Base-by-base conservation (phyloP, 1,284 basidiomycete genomes). In the Cronartium quercuum region DNA sequence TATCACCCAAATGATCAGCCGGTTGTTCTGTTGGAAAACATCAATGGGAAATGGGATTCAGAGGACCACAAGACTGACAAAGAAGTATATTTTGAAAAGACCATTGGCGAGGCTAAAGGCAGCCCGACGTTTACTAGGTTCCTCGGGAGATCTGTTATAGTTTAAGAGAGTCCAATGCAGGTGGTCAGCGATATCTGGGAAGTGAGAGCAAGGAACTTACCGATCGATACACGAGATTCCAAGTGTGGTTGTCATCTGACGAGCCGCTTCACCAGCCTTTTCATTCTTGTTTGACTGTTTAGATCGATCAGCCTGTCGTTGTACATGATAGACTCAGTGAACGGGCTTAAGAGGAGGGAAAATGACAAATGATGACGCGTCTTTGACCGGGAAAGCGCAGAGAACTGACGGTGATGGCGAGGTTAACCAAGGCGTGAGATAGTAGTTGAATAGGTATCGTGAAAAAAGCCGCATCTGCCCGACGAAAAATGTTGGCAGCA, bases 61-160 rank as follows among this genome's bases (percentile, higher is more conserved):
- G 44, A 34, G 9, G 3, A 58, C 4, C 35, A 38, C n/a, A 69
- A 44, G 24, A 66, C 77, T 41, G 60, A 78, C 77, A 60, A 78
- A 76, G 40, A 81, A 81, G 68, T 80, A 81, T 63, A 80, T 78
- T 47, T 76, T 78, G 66, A 81, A 80, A 6, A 79, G 78, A 34
- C 69, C 65, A 76, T 81, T 81, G 24, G 80, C 80, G 63, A 81
- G 76, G 74, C 78, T 78, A 70, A 78, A 79, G 75, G 80, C 75
- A 4, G 80, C 79, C 61, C 78, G 76, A 15, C 77, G 77, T 57
- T 80, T 80, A 15, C 76, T 77, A 2, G 77, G 75, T 76, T 76
- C 76, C 15, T 76, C 68, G 9, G 44, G 57, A 47, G 76, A 62
- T 35, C 75, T 76, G 62, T 47, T 34, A 61, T 9, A 66, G 1